Evolutionary conservation across 2,329 filamentous ascomycete species (phyloP).

Genomic region (Ophiostoma piceae): DNA sequence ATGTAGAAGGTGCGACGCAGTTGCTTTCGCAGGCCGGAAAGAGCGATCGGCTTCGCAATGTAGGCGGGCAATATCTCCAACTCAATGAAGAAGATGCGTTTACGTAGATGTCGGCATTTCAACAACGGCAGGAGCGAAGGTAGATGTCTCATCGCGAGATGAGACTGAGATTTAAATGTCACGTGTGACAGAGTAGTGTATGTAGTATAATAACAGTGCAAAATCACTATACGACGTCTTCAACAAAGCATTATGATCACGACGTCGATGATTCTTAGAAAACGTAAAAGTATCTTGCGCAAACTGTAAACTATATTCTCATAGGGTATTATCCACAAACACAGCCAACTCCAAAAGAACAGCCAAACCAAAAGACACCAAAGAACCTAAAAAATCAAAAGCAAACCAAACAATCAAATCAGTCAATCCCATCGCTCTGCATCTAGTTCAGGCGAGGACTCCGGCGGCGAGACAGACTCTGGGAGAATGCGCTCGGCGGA

Average conservation of each 20-base stretch:
- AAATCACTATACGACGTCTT: too few species aligned
- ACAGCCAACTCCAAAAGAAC: not conserved
- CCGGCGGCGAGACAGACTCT: slow-evolving; percentile 48
- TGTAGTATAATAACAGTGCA: not conserved
- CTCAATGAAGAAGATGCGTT: not conserved
- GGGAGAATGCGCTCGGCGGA: slow-evolving; percentile 41
- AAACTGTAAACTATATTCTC: slow-evolving; percentile 10
- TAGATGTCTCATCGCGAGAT: not conserved
- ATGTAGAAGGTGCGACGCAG: not conserved
- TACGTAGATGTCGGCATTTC: not conserved
- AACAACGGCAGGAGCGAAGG: not conserved
- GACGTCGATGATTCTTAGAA: not conserved
- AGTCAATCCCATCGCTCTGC: not conserved
- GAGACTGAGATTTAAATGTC: not conserved
- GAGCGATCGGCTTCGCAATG: not conserved
- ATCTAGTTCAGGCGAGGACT: slow-evolving; percentile 44
- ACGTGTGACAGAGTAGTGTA: not conserved
- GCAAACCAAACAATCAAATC: not conserved
- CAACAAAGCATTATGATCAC: not conserved
- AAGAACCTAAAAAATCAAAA: not conserved
- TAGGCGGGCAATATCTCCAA: not conserved
- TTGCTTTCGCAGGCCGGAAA: not conserved
- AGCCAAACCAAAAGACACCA: not conserved
- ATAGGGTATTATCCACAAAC: slow-evolving; percentile 7
- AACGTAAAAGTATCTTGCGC: not conserved